Evolutionary conservation across 176 grass and related monocot genomes (phyloP).

Genomic region (Ananas comosus): DNA sequence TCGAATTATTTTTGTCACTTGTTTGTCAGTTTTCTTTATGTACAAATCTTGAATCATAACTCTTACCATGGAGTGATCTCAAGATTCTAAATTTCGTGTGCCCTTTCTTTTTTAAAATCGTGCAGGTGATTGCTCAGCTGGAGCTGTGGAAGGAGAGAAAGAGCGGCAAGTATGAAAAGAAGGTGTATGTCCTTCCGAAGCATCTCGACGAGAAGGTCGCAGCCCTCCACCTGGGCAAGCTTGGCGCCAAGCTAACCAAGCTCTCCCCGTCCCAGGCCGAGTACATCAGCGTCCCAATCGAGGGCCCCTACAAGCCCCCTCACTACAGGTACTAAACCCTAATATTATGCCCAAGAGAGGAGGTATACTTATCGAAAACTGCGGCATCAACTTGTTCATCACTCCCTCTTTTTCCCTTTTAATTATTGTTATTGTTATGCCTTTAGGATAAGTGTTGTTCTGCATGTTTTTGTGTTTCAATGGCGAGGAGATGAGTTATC

Average conservation of each 20-base stretch:
- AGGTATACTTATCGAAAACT: background rate
- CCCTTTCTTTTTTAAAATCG: background rate
- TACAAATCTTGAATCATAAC: too few relatives aligned
- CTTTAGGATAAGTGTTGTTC: too few relatives aligned
- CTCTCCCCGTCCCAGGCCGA: constrained; percentile 56
- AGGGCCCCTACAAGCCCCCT: constrained; percentile 80
- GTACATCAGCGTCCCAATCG: constrained; percentile 64
- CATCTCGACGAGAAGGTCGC: constrained; percentile 98
- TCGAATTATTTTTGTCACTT: too few relatives aligned
- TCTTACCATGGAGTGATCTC: background rate
- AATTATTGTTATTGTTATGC: too few relatives aligned
- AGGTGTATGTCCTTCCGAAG: constrained; percentile 94
- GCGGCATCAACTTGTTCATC: too few relatives aligned
- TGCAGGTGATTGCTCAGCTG: constrained; percentile 88
- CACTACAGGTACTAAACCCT: constrained; percentile 73
- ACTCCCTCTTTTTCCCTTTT: too few relatives aligned
- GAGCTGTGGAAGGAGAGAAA: constrained; percentile 92
- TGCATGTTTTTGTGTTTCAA: too few relatives aligned
- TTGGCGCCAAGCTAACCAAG: constrained; percentile 83
- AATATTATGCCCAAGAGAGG: background rate
- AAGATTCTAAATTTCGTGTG: background rate
- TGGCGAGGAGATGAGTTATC: too few relatives aligned
- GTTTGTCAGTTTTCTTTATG: too few relatives aligned
- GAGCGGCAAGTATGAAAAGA: constrained; percentile 90
- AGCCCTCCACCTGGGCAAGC: constrained; percentile 78